Conservation (phyloP, 805 yeast genomes). For the Myxozyma vanderwaltii region DNA sequence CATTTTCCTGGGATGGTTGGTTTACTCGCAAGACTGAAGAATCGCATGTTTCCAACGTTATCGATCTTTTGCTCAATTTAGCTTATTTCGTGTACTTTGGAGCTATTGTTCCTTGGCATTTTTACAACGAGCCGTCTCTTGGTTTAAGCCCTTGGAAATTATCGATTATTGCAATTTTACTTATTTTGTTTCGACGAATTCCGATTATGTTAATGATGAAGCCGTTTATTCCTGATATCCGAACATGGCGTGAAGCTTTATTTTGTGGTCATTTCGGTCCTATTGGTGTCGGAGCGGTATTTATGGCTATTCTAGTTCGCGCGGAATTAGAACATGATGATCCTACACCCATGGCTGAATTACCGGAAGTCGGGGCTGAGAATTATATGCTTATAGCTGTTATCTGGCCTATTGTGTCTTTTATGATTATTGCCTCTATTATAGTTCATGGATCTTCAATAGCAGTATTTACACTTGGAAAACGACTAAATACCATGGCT, state of each 20-base stretch:
- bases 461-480: constrained; percentile 76
- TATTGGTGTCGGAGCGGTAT: constrained; percentile 91
- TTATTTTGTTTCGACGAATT: constrained; percentile 73
- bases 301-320: constrained; percentile 78
- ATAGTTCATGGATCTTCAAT: constrained; percentile 92
- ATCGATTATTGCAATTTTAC: constrained; percentile 69
- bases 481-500: constrained; percentile 86
- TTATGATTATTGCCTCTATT: constrained; percentile 77
- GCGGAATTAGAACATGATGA: constrained; percentile 63
- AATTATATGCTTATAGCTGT: constrained; percentile 62
- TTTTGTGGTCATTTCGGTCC: constrained; percentile 97
- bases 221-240: constrained; percentile 81
- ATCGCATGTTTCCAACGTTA: constrained; percentile 85
- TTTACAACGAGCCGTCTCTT: constrained; percentile 60
- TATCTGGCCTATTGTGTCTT: constrained; percentile 83
- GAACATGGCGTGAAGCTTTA: constrained; percentile 90
- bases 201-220: constrained; percentile 78
- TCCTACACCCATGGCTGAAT: constrained; percentile 57
- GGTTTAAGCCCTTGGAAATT: constrained; percentile 81
- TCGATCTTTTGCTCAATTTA: constrained; percentile 78
- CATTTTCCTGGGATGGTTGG: constrained; percentile 94
- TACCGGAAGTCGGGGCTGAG: constrained; percentile 52
- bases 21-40: constrained; percentile 81
- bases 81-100: constrained; percentile 90
- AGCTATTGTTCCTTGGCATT: constrained; percentile 85